These are phyloP conservation scores for Kazachstania kunashirensis DNA, from an alignment of 805 yeast species.

Conservation along the genomic window DNA sequence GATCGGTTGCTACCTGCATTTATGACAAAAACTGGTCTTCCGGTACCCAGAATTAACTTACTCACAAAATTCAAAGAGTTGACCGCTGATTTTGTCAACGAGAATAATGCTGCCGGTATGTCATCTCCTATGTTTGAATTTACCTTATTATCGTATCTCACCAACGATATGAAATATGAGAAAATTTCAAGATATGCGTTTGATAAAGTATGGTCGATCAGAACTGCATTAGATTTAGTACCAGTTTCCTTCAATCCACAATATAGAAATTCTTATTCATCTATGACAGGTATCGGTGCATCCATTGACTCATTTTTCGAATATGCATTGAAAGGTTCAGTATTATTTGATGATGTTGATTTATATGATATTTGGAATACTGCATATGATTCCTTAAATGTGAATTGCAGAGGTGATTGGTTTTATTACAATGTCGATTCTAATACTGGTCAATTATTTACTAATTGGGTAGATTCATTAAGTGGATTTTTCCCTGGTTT, in stretches of 20 bases:
- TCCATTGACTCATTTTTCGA: conserved; percentile 87
- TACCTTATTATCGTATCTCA: conserved; percentile 60
- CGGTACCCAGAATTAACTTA: conserved; percentile 72
- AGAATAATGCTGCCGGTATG: conserved; percentile 84
- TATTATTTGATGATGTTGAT: conserved; percentile 56
- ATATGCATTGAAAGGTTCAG: conserved; percentile 68
- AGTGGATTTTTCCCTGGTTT: conserved; percentile 87
- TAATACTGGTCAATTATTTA: conserved; percentile 38
- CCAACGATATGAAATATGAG: conserved; percentile 67
- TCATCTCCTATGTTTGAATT: conserved; percentile 77
- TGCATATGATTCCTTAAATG: conserved; percentile 49
- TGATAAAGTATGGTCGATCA: conserved; percentile 57
- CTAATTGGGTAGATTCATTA: conserved; percentile 75
- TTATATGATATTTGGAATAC: conserved; percentile 47
- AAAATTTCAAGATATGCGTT: conserved; percentile 51
- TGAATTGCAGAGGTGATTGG: conserved; percentile 44
- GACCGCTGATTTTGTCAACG: conserved; percentile 39
- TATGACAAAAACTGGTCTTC: conserved; percentile 53
- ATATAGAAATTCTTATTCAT: conserved; percentile 45
- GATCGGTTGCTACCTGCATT: conserved; percentile 61
- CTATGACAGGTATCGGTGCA: conserved; percentile 77
- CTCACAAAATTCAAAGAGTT: conserved; percentile 31
- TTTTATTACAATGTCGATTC: conserved; percentile 48
- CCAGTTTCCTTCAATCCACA: conserved; percentile 71
- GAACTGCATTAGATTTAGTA: conserved; percentile 52